Evolutionary conservation across 2,329 filamentous ascomycete species (phyloP).

Genomic region (Beauveria sp.): DNA sequence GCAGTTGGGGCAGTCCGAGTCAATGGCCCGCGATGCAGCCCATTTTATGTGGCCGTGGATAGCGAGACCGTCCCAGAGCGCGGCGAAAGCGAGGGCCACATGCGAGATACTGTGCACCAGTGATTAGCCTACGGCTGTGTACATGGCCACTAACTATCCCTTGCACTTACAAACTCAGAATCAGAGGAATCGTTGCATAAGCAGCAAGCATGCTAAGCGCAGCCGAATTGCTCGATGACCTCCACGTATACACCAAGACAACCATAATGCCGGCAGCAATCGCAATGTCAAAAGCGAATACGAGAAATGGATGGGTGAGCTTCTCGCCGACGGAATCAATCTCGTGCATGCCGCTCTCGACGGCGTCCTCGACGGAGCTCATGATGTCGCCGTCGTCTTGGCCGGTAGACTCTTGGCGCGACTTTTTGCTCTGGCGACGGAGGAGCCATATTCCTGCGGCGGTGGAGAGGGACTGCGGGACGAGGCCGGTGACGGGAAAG

Average conservation of each 20-base stretch:
- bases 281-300: constrained; percentile 29
- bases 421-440: not conserved
- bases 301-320: constrained; percentile 25
- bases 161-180: constrained; percentile 31
- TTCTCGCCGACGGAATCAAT: constrained; percentile 5
- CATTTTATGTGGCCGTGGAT: constrained; percentile 30
- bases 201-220: constrained; percentile 33
- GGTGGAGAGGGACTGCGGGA: constrained; percentile 31
- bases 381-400: not conserved
- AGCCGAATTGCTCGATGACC: constrained; percentile 19
- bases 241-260: constrained; percentile 35
- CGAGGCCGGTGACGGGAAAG: constrained; percentile 31
- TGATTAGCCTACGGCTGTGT: not conserved
- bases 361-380: constrained; percentile 7
- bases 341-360: constrained; percentile 8
- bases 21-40: constrained; percentile 30
- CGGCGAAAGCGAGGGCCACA: constrained; percentile 28
- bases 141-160: not conserved
- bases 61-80: constrained; percentile 32
- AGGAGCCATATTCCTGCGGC: constrained; percentile 19
- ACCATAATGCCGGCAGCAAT: constrained; percentile 30
- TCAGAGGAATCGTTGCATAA: constrained; percentile 34
- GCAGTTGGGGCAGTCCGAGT: constrained; percentile 34
- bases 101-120: constrained; percentile 26
- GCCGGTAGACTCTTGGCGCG: not conserved